Evolutionary conservation across 345 rosid genomes (phyloP), one percentile per base, ranked within the genome.

Genomic region (Erodium maritimum): DNA sequence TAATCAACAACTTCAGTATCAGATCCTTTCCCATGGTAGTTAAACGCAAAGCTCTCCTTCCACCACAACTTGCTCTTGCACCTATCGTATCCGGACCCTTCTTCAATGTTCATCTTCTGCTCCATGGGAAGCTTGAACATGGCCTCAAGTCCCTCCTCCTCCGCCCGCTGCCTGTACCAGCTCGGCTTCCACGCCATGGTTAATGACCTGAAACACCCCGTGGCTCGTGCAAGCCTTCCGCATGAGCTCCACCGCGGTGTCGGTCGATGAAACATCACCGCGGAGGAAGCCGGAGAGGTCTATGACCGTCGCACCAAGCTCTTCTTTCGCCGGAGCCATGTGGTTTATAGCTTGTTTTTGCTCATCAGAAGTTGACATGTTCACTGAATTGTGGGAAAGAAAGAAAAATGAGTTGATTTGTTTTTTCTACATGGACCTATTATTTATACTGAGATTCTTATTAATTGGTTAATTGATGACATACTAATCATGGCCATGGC

Each of bases 1-100:
- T 75, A 81, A 16, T 74, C 67, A 56, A 69, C 73, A 16, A 70
- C 84, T 1, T 61, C 42, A 3, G 23, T 22, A 4, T 64, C 60
- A 1, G 64, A 20, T 14, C 58, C 58, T 17, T 58, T 56, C 16
- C 62, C 74, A 10, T 24, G 46, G 67, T 53, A 81, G 9, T 65
- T 54, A 57, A 79, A 75, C 0, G 87, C 66, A 19, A 81, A 74
- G 1, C 83, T 79, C 73, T 84, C 90, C 64, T 84, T 84, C 90
- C 90, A 84, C 0, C 85, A 83, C 67, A 84, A 50, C 69, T 79
- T 81, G 17, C 85, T 68, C 5, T 82, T 66, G 23, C 46, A 77
- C 54, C 85, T 54, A 57, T 77, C 77, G 0, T 66, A 0, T 54
- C 79, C 0, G 79, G 72, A 60, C 61, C 73, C 65, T 72, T 66